Evolutionary conservation across 768 basidiomycete species (phyloP).

Genomic region (Leccinum imitatum): DNA sequence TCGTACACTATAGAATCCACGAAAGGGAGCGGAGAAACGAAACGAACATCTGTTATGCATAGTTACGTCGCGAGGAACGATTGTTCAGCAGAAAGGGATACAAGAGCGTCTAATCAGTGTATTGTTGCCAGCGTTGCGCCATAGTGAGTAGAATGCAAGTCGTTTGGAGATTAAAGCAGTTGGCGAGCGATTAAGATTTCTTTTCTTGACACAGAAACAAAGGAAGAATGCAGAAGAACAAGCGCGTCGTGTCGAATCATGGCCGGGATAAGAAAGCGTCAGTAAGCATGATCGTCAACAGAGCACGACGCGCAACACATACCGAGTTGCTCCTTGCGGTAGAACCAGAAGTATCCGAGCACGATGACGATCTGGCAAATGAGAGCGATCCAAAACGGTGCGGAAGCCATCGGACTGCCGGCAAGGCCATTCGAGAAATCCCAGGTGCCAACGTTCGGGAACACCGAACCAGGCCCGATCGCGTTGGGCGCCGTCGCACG

Average conservation of each 20-base stretch:
- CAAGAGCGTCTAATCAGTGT: background rate
- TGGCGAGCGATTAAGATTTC: background rate
- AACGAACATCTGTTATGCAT: background rate
- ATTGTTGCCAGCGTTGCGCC: background rate
- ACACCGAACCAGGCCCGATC: constrained; percentile 84
- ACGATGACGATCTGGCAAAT: constrained; percentile 82
- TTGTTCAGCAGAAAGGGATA: background rate
- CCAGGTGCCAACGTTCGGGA: constrained; percentile 92
- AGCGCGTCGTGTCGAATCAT: constrained; percentile 1
- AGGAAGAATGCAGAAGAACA: background rate
- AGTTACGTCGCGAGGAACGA: background rate
- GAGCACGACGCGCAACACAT: constrained; percentile 22
- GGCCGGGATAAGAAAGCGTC: constrained; percentile 13
- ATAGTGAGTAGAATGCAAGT: constrained; percentile 4
- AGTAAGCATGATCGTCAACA: background rate
- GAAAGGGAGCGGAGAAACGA: background rate
- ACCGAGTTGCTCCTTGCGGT: constrained; percentile 92
- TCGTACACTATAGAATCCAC: background rate
- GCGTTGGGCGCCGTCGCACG: constrained; percentile 87
- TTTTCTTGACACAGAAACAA: background rate
- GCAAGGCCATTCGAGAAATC: constrained; percentile 71
- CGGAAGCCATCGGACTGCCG: constrained; percentile 79
- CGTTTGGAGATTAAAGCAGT: background rate
- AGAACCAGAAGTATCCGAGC: constrained; percentile 94
- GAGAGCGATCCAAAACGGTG: constrained; percentile 87